Base-by-base conservation (phyloP, 2,329 filamentous ascomycete genomes). In the Cadophora gregata region DNA sequence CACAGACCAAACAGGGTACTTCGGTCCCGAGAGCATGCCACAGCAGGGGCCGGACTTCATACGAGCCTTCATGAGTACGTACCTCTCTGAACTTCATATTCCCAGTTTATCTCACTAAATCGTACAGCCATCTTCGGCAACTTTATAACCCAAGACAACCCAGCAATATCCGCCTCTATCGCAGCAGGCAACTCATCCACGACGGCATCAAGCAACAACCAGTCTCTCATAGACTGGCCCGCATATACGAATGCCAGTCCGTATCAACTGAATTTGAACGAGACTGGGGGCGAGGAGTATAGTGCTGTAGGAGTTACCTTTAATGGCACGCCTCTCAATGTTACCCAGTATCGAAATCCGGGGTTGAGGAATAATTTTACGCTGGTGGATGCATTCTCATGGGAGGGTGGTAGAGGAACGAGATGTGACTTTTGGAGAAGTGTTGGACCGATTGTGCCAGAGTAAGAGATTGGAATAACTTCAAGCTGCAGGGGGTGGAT, bases 1-100 rank as follows among this genome's bases (percentile, higher is more conserved):
- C 9, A 64, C 69, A 4, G 80, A 81, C 65, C 27, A 77, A 7
- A 53, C 62, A 6, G 77, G 74, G 3, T 79, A 79, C 50, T 75
- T 79, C 59, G 66, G 66, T 6, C 59, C 65, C 9, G 60, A 19
- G n/a, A n/a, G n/a, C 2, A 21, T 7, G 7, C 19, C 51, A 14
- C 29, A 42, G n/a, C 61, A 64, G 33, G 62, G 59, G 10, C 63
- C 53, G 12, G 67, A 62, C 14, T 60, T 67, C 42, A 48, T 61
- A 31, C 59, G 42, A 33, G 63, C 53, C 3, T 60, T 68, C 47
- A 66, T 64, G 58, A 64, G 65, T 61, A 64, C 8, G 27, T 51
- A 5, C 14, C 2, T 16, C 38, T 31, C 10, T 25, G 10, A 9
- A 10, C 12, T 58, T 9, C 29, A 33, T n/a, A 12, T 12, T 19